A percentile compares a stretch with the other conserved stretches of the same genome.
Conservation (phyloP, 2,329 filamentous ascomycete genomes). For the Coniochaeta sp. region DNA sequence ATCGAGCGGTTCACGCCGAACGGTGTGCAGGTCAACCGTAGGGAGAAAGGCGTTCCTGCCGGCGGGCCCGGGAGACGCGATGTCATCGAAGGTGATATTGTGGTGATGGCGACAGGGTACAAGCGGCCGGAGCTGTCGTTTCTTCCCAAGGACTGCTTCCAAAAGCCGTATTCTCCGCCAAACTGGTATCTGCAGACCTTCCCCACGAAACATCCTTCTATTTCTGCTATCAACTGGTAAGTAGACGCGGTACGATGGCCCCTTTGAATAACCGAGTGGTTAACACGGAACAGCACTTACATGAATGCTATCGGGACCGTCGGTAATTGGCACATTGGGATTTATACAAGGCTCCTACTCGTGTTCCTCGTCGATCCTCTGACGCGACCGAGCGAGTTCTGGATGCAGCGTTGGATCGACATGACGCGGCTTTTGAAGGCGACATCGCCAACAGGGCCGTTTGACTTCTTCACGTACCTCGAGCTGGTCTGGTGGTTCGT, state of each 20-base stretch:
- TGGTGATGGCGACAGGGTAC: conserved; percentile 80
- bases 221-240: conserved; percentile 67
- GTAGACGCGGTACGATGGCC: not conserved
- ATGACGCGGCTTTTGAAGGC: conserved; percentile 68
- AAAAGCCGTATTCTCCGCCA: conserved; percentile 66
- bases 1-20: conserved; percentile 57
- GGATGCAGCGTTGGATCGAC: conserved; percentile 84
- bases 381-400: conserved; percentile 59
- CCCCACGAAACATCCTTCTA: conserved; percentile 62
- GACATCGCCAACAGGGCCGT: conserved; percentile 63
- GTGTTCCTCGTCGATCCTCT: conserved; percentile 81
- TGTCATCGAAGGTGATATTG: conserved; percentile 64
- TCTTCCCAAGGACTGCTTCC: conserved; percentile 65
- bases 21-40: conserved; percentile 64
- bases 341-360: conserved; percentile 77
- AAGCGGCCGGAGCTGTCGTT: conserved; percentile 67
- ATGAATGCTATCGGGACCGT: conserved; percentile 74
- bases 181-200: conserved; percentile 90
- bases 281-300: conserved; percentile 52
- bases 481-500: conserved; percentile 81
- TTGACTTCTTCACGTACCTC: conserved; percentile 85
- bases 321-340: conserved; percentile 83
- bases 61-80: conserved; percentile 63
- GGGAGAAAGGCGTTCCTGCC: conserved; percentile 64
- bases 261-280: not conserved